Conservation (phyloP, 2,329 filamentous ascomycete genomes). For the Stylonectria norvegica region DNA sequence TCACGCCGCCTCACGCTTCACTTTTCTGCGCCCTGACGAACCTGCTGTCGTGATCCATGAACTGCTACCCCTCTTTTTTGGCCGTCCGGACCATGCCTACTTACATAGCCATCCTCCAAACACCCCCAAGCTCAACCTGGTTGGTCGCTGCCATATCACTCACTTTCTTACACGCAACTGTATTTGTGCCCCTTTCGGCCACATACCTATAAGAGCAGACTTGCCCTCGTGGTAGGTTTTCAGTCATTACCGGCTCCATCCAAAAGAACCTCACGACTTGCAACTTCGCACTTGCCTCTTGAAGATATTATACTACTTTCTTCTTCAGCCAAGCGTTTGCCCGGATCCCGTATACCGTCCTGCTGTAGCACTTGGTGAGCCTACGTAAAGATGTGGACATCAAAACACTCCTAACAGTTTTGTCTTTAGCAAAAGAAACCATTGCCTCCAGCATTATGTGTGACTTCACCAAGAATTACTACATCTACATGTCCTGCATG, state of each 20-base stretch:
- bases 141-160: neutral
- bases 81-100: neutral
- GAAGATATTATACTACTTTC: no score
- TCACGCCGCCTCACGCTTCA: neutral
- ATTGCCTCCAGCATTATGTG: constrained; percentile 45
- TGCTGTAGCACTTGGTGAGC: no score
- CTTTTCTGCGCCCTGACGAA: neutral
- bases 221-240: neutral
- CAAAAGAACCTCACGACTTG: no score
- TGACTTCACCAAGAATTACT: constrained; percentile 71
- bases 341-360: no score
- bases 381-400: no score
- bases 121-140: neutral
- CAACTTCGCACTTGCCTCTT: no score
- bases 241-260: no score
- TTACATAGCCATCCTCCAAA: neutral
- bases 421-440: neutral
- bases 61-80: neutral
- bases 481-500: constrained; percentile 68
- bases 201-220: neutral
- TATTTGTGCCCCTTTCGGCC: neutral
- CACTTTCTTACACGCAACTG: neutral
- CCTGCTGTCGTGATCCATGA: neutral
- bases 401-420: neutral
- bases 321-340: no score